phyloP scores from a whole-genome alignment of 78 protist species.

The Dictyostelium discoideum region DNA sequence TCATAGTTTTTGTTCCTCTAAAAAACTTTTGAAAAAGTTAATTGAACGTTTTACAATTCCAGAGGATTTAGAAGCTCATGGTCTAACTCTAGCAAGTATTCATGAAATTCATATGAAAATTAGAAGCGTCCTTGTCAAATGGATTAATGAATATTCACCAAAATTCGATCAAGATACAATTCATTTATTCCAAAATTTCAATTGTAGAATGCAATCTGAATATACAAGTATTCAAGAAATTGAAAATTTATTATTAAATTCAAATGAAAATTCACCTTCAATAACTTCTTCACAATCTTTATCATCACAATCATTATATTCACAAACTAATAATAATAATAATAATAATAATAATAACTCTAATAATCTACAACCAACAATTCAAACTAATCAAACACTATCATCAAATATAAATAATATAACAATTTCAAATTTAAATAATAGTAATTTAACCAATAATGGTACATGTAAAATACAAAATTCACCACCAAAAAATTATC shows the following conservation, averaged over 20 bases:
- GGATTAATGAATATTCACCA: constrained; percentile 8
- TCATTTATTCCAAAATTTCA: constrained; percentile 14
- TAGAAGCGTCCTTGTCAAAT: not conserved
- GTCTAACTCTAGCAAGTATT: not conserved
- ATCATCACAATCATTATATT: not conserved
- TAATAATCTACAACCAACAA: not conserved
- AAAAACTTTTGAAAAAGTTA: constrained; percentile 36
- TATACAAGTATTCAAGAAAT: constrained; percentile 10
- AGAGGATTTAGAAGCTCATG: not conserved
- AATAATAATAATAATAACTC: not conserved
- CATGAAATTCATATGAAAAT: constrained; percentile 8
- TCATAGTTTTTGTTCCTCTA: constrained; percentile 38
- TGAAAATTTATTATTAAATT: not conserved
- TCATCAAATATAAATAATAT: not conserved
- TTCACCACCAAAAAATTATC: not conserved
- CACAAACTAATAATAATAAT: not conserved
- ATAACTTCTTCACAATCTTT: not conserved
- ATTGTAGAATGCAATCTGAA: constrained; percentile 23
- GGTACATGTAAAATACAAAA: constrained; percentile 1
- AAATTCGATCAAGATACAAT: constrained; percentile 22
- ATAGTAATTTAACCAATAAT: not conserved
- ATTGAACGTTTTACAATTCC: constrained; percentile 71
- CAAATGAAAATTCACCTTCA: not conserved
- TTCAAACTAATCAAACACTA: not conserved
- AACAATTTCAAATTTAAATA: not conserved